Evolutionary conservation across 2,329 filamentous ascomycete species (phyloP), one percentile per base, ranked within the genome.

Genomic region (Geosmithia flava): DNA sequence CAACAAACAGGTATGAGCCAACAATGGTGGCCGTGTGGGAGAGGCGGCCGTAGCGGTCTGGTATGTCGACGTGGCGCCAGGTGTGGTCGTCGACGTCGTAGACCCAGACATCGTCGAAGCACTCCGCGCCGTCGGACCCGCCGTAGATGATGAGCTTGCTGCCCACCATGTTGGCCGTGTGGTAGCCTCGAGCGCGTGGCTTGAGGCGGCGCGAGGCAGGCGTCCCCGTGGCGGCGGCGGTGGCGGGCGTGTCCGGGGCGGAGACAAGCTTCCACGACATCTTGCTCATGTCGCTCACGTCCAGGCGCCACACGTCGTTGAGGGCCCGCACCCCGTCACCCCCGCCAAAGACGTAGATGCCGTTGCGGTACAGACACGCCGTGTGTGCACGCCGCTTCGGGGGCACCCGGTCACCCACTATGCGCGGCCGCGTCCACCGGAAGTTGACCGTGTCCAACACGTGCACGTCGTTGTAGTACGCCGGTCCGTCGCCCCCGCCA

Each of bases 61-160:
- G 72, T 20, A 83, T 80, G 49, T 68, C 60, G 48, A 83, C 80
- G 7, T 68, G 58, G 51, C 74, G 76, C 78, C 82, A 85, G 20
- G 68, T 54, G 50, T 75, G 70, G 40, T 69, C 72, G 46, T 85
- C 80, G 6, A 84, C 75, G 58, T 85, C 80, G 64, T 83, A 85
- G 29, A 85, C 76, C 81, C 81, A 85, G 41, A 85, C 81, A 57
- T 85, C 81, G 59, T 81, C 75, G 64, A 85, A 85, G 63, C 81
- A 85, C 62, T 85, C 80, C 47, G 78, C 79, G 53, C 81, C 81
- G 59, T 85, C 81, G 3, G 78, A 83, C 33, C 81, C 81, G 40
- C 81, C 81, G 59, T 77, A 85, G 55, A 85, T 80, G 60, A 85
- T 84, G 52, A 85, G 74, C 65, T 85, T 85, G 62, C 74, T 75